Evolutionary conservation across 257 asterid species (phyloP).

Genomic region (Solanum lycopersicoides): DNA sequence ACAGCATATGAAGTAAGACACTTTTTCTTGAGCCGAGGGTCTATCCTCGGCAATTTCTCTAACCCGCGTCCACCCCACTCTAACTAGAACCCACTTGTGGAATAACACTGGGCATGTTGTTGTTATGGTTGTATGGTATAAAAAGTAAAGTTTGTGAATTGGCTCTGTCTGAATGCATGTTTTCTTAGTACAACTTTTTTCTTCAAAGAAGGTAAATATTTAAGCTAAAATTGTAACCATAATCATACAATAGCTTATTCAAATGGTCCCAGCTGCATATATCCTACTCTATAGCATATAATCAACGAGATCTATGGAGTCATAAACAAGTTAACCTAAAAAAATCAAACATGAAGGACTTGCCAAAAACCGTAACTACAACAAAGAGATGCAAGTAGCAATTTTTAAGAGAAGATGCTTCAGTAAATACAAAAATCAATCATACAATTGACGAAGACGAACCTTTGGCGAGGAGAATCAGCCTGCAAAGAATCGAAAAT

Average conservation of each 20-base stretch:
- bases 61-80: not conserved
- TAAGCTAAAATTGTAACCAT: not conserved
- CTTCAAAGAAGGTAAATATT: not conserved
- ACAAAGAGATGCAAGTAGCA: not conserved
- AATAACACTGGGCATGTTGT: not conserved
- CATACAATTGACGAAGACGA: not conserved
- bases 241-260: not conserved
- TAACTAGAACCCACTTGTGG: not conserved
- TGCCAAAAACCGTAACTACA: not conserved
- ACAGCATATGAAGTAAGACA: not conserved
- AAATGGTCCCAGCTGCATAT: not conserved
- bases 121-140: not conserved
- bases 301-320: not conserved
- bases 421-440: not conserved
- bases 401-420: not conserved
- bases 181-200: not conserved
- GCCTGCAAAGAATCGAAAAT: not conserved
- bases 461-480: conserved; percentile 9
- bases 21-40: not conserved
- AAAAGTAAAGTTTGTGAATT: not conserved
- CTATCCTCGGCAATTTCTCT: not conserved
- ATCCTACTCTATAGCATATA: not conserved
- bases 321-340: not conserved
- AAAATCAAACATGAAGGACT: not conserved
- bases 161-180: not conserved